These are phyloP conservation scores for Hyphopichia wangnamkhiaoensis DNA, from an alignment of 1,139 yeast species.

Conservation along the genomic window DNA sequence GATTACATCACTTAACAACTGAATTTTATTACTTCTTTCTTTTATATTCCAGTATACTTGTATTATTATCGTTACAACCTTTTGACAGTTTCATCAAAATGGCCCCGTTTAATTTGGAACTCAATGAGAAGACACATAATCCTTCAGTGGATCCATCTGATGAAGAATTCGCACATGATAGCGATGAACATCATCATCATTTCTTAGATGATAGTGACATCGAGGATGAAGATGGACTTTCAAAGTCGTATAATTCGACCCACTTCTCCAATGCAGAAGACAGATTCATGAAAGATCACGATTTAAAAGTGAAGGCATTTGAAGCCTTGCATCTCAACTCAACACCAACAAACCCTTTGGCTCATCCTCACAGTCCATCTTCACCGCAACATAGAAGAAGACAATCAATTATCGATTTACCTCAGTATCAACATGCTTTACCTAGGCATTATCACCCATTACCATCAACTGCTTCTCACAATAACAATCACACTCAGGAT, in stretches of 20 bases:
- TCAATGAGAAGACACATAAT: conserved; percentile 6
- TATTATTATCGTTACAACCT: not conserved
- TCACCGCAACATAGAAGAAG: conserved; percentile 43
- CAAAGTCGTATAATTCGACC: conserved; percentile 43
- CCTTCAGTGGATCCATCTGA: conserved; percentile 43
- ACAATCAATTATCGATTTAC: conserved; percentile 54
- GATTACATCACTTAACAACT: no score
- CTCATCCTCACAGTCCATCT: conserved; percentile 18
- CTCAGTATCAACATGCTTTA: conserved; percentile 18
- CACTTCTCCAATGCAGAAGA: conserved; percentile 73
- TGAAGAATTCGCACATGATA: conserved; percentile 35
- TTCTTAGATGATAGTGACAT: conserved; percentile 14
- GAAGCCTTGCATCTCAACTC: conserved; percentile 44
- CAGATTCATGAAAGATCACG: conserved; percentile 63
- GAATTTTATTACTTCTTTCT: no score
- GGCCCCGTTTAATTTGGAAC: conserved; percentile 9
- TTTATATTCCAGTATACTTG: not conserved
- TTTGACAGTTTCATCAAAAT: not conserved
- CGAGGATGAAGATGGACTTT: conserved; percentile 30
- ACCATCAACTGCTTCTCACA: conserved; percentile 17
- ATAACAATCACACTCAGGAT: conserved; percentile 12
- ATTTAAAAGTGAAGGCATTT: conserved; percentile 67
- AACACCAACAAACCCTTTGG: conserved; percentile 18
- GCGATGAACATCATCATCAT: conserved; percentile 14
- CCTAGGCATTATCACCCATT: conserved; percentile 21